Percentiles rank a stretch among this genome's conserved stretches.
Conservation (phyloP, 2,329 filamentous ascomycete genomes). For the Dactylonectria macrodidyma region DNA sequence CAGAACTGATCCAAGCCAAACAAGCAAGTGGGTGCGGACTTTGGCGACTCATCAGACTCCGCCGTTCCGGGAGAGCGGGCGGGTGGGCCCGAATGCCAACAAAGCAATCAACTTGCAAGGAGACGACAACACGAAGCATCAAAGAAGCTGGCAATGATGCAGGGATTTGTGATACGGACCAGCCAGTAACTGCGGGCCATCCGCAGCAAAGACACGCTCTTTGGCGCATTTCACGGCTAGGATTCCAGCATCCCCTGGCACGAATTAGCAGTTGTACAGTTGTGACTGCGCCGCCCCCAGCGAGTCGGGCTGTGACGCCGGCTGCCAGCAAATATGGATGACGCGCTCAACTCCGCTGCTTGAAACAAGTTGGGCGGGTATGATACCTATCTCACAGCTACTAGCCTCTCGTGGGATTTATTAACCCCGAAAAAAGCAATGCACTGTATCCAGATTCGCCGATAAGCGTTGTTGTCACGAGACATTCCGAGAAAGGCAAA, state of each 20-base stretch:
- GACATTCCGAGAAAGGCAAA: conserved; percentile 1
- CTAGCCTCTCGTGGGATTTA: too few species aligned
- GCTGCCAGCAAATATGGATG: conserved; percentile 24
- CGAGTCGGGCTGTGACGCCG: conserved; percentile 5
- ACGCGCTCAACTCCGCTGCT: conserved; percentile 21
- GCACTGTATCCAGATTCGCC: not conserved
- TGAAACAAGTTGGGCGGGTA: not conserved
- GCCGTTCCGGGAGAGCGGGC: not conserved
- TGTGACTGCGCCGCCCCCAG: conserved; percentile 8
- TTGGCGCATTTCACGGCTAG: conserved; percentile 1
- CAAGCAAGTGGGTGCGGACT: not conserved
- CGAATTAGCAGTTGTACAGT: conserved; percentile 7
- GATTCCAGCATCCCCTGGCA: conserved; percentile 10
- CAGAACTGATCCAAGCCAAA: conserved; percentile 17
- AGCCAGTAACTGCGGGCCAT: not conserved
- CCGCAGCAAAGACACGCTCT: too few species aligned
- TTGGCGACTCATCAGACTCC: conserved; percentile 19
- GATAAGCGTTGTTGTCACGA: conserved; percentile 22
- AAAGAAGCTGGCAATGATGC: not conserved
- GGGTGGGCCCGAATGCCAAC: conserved; percentile 8
- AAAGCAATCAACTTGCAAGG: not conserved
- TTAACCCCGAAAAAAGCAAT: too few species aligned
- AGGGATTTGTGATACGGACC: not conserved
- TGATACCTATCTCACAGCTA: too few species aligned
- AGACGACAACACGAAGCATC: not conserved